Percentiles rank a stretch among this genome's conserved stretches.
These are phyloP conservation scores for Linum tenue DNA, from an alignment of 345 rosid genomes.

Conservation along the genomic window DNA sequence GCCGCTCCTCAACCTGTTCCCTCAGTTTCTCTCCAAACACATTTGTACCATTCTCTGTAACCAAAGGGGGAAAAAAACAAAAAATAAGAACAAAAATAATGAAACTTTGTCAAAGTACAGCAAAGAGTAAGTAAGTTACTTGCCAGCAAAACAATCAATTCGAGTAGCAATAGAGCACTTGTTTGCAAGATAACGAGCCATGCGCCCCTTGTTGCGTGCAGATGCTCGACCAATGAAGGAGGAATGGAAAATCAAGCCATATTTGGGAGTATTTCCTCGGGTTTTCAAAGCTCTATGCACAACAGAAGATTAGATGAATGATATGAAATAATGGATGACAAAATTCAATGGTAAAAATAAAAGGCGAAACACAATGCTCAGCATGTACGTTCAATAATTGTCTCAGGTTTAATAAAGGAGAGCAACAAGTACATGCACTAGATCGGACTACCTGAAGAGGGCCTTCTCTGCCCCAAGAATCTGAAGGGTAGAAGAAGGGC, in stretches of 20 bases:
- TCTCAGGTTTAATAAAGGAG: too few species aligned
- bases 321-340: background rate
- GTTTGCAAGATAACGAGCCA: slow-evolving; percentile 94
- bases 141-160: slow-evolving; percentile 84
- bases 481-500: slow-evolving; percentile 98
- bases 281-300: slow-evolving; percentile 74
- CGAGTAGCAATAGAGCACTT: slow-evolving; percentile 93
- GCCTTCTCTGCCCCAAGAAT: slow-evolving; percentile 96
- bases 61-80: background rate
- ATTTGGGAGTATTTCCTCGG: slow-evolving; percentile 92
- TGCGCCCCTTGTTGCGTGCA: slow-evolving; percentile 86
- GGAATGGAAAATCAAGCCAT: slow-evolving; percentile 89
- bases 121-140: too few species aligned
- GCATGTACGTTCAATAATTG: too few species aligned
- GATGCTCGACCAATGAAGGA: slow-evolving; percentile 87
- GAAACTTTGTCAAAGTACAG: background rate
- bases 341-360: too few species aligned
- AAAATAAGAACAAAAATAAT: background rate
- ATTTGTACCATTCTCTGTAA: slow-evolving; percentile 45
- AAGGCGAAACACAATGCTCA: too few species aligned
- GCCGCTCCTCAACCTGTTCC: slow-evolving; percentile 90
- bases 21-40: slow-evolving; percentile 81
- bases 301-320: background rate
- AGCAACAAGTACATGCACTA: too few species aligned
- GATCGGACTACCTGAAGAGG: slow-evolving; percentile 62